These are phyloP conservation scores for Exophiala oligosperma DNA, from an alignment of 2,329 filamentous ascomycete species.

Conservation along the genomic window DNA sequence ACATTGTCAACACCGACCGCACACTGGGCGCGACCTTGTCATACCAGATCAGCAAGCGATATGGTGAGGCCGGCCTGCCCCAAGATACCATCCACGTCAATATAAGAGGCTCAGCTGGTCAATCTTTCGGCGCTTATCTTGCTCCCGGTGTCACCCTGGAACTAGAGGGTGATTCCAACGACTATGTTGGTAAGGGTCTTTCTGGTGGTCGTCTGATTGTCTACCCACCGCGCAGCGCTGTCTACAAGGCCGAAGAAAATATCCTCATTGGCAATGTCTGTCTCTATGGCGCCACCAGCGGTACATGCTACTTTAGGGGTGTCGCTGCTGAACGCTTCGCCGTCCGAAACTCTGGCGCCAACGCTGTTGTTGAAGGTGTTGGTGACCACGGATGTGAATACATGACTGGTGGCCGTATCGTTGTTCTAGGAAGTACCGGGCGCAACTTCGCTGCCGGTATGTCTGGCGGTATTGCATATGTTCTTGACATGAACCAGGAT, in stretches of 20 bases:
- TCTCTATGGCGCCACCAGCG: constrained; percentile 87
- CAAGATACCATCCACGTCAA: constrained; percentile 95
- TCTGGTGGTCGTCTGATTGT: constrained; percentile 91
- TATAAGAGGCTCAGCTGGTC: constrained; percentile 92
- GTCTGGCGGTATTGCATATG: constrained; percentile 96
- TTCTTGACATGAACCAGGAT: constrained; percentile 85
- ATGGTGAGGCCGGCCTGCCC: constrained; percentile 83
- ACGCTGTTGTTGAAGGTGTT: constrained; percentile 92
- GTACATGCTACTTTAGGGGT: constrained; percentile 95
- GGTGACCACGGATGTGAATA: constrained; percentile 98
- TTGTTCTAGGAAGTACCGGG: constrained; percentile 84
- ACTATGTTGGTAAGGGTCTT: constrained; percentile 94
- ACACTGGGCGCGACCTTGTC: constrained; percentile 90
- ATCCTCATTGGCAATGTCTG: constrained; percentile 91
- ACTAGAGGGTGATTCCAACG: constrained; percentile 92
- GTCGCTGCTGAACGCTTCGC: constrained; percentile 95
- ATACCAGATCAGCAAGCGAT: constrained; percentile 92
- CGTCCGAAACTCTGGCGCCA: constrained; percentile 93
- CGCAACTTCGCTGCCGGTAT: constrained; percentile 98
- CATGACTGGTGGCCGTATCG: constrained; percentile 93
- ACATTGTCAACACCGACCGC: constrained; percentile 95
- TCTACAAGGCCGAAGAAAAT: constrained; percentile 96
- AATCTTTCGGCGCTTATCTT: constrained; percentile 93
- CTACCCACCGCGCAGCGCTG: constrained; percentile 84
- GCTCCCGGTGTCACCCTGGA: constrained; percentile 92